Conservation (phyloP, 305 asterid species). For the Stenogyne calaminthoides region DNA sequence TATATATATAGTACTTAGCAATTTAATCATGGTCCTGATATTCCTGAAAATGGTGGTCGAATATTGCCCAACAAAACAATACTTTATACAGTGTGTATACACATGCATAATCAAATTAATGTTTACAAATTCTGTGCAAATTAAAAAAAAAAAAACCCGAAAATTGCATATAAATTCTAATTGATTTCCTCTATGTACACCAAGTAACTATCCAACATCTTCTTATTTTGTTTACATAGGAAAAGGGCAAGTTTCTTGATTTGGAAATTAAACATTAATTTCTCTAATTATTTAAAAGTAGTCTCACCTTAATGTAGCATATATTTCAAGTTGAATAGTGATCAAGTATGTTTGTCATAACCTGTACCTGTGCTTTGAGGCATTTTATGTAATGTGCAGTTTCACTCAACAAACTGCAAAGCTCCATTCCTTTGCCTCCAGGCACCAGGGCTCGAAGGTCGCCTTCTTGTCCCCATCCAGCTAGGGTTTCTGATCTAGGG, state of each 20-base stretch:
- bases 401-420: slow-evolving; percentile 60
- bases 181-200: slow-evolving; percentile 6
- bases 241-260: background rate
- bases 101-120: slow-evolving; percentile 10
- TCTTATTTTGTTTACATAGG: background rate
- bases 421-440: slow-evolving; percentile 62
- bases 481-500: slow-evolving; percentile 39
- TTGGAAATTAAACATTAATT: background rate
- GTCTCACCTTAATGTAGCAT: background rate
- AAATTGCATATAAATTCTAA: background rate
- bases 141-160: background rate
- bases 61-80: no score
- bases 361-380: slow-evolving; percentile 70
- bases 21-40: no score
- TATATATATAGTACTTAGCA: no score
- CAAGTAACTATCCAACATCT: background rate
- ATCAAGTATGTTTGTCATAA: slow-evolving; percentile 62
- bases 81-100: background rate
- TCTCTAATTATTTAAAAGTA: background rate
- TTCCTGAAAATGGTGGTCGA: no score
- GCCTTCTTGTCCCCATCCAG: slow-evolving; percentile 30
- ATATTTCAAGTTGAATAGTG: slow-evolving; percentile 31
- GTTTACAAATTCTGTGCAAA: background rate
- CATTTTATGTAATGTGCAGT: slow-evolving; percentile 76
- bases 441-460: slow-evolving; percentile 66